Evolutionary conservation across 2,329 filamentous ascomycete species (phyloP).

Genomic region (Colletotrichum plurivorum): DNA sequence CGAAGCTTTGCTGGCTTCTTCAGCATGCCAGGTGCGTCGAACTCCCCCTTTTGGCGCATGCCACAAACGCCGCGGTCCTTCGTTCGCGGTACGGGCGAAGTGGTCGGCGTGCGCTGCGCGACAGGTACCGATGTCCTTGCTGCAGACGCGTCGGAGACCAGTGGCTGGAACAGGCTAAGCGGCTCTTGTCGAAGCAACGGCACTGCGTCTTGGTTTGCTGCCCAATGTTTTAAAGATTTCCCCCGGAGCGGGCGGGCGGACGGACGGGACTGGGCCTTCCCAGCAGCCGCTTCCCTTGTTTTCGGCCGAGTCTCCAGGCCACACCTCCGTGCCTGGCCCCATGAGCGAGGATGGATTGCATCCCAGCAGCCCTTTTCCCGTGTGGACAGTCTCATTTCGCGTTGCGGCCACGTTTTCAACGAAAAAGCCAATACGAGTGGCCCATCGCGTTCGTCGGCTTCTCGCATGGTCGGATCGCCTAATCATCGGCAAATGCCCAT

Average conservation of each 20-base stretch:
- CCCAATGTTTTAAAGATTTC: slow-evolving; percentile 25
- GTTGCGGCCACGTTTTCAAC: neutral
- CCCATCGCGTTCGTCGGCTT: slow-evolving; percentile 16
- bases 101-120: no score
- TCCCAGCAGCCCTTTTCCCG: neutral
- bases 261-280: slow-evolving; percentile 36
- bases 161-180: slow-evolving; percentile 17
- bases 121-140: slow-evolving; percentile 23
- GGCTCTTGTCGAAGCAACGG: slow-evolving; percentile 9
- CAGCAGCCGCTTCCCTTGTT: slow-evolving; percentile 16
- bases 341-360: neutral
- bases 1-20: slow-evolving; percentile 12
- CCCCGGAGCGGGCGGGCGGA: slow-evolving; percentile 29
- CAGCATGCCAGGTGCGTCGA: neutral
- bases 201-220: slow-evolving; percentile 26
- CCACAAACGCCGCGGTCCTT: neutral
- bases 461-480: slow-evolving; percentile 33
- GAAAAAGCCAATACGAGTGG: neutral
- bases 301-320: slow-evolving; percentile 26
- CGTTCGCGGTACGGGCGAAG: no score
- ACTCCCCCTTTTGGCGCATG: neutral
- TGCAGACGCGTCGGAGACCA: slow-evolving; percentile 10
- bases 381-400: neutral
- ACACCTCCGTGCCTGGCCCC: slow-evolving; percentile 5
- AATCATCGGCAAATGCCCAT: slow-evolving; percentile 30